These are phyloP conservation scores for Desmodesmus armatus DNA, from an alignment of 139 green algal species.

Conservation along the genomic window DNA sequence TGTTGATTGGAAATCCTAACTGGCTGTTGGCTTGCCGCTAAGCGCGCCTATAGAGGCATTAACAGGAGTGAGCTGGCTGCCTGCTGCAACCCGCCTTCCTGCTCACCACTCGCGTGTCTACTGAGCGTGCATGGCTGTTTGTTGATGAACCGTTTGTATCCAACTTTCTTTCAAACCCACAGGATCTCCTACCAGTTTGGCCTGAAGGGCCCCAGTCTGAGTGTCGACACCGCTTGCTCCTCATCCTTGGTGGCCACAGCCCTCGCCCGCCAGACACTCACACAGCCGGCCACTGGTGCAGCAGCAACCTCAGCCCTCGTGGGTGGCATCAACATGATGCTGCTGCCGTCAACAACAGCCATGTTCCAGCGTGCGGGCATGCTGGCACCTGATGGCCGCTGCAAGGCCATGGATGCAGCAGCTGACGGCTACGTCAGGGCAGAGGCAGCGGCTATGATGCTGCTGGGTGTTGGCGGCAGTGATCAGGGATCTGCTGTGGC, in stretches of 20 bases:
- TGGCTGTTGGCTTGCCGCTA: no score
- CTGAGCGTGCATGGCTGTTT: not conserved
- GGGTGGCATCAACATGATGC: conserved; percentile 82
- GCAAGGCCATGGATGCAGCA: conserved; percentile 84
- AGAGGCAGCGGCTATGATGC: conserved; percentile 51
- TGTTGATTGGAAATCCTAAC: no score
- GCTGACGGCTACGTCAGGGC: conserved; percentile 87
- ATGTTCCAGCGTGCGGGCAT: conserved; percentile 70
- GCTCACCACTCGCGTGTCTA: no score
- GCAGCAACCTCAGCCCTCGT: conserved; percentile 55
- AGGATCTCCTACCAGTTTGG: conserved; percentile 81
- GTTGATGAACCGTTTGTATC: not conserved
- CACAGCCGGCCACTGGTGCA: not conserved
- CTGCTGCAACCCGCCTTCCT: no score
- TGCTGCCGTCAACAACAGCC: conserved; percentile 74
- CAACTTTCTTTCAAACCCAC: not conserved
- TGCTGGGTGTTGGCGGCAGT: conserved; percentile 50
- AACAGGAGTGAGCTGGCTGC: no score
- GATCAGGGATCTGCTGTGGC: conserved; percentile 34
- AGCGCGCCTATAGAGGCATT: not conserved
- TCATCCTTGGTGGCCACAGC: conserved; percentile 83
- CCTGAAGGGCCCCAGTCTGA: conserved; percentile 70
- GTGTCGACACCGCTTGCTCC: conserved; percentile 90
- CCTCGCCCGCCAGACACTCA: no score
- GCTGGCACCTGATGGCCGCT: conserved; percentile 75